Evolutionary conservation across 805 yeast species (phyloP), one percentile per base, ranked within the genome.

Genomic region (Candida pseudofarinosa): DNA sequence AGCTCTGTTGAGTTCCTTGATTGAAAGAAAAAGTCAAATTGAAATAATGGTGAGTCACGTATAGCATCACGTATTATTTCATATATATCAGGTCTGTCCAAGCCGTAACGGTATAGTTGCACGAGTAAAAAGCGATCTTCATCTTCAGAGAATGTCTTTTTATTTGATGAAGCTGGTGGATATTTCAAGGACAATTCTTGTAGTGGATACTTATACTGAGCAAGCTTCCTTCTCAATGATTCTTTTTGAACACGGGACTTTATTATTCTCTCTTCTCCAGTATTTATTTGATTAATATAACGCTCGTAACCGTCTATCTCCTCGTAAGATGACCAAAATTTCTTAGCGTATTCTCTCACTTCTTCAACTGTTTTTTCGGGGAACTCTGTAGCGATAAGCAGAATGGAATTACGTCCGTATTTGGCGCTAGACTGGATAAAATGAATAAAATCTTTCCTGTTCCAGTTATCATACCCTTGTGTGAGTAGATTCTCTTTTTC

Each of bases 231-330:
- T 54, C 90, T 77, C 42, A 93, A 69, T 15, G 88, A 77, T 61
- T 87, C 96, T 58, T 81, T 86, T 55, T 89, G 97, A 26, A 81
- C 65, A 52, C 76, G 76, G 7, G 76, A 58, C 53, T 79, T 81
- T 37, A 79, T 70, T 19, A 86, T 76, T 60, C 78, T 85, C 47
- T 89, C 96, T 59, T 93, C 98, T 13, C 98, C 99, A 3, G 77
- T 74, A 56, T 89, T 96, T 47, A 93, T 88, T 54, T 83, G 91
- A 15, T 76, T 70, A 41, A 90, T 65, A 61, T 84, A 88, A 49
- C 87, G 77, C 51, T 93, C 99, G 63, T 83, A 84, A 8, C 96
- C 96, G 28, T 91, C 98, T 48, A 93, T 83, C 51, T 83, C 86
- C 39, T 77, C 72, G 55, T 80, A 83, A 40, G 84, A 76, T 19